Evolutionary conservation across 2,329 filamentous ascomycete genomes (phyloP).

Genomic region (Ciborinia camelliae): DNA sequence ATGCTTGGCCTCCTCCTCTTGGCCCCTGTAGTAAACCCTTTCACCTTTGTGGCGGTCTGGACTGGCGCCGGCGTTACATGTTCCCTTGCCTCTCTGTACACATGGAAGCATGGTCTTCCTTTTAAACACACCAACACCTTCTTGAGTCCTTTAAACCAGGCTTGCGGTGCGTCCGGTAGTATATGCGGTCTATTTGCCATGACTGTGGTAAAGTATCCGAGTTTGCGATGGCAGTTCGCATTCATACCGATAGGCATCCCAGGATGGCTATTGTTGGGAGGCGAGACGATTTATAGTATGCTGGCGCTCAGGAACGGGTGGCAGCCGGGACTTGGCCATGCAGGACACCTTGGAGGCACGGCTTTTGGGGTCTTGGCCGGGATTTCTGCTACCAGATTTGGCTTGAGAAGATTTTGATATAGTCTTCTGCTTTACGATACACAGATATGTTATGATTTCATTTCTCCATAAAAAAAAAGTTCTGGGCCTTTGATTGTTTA

Average conservation of each 20-base stretch:
- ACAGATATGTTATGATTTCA: neutral
- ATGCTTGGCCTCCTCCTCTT: neutral
- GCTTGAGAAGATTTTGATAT: neutral
- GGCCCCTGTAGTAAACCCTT: neutral
- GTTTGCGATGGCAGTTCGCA: neutral
- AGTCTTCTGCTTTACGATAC: neutral
- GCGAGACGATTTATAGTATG: neutral
- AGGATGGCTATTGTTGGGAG: neutral
- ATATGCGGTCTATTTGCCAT: neutral
- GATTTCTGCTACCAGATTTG: neutral
- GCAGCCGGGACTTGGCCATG: neutral
- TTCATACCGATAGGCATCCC: slow-evolving; percentile 5
- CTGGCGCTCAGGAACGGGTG: slow-evolving; percentile 9
- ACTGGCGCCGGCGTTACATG: slow-evolving; percentile 5
- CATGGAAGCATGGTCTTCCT: slow-evolving; percentile 7
- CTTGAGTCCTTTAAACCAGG: neutral
- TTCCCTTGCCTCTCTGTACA: neutral
- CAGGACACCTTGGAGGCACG: slow-evolving; percentile 16
- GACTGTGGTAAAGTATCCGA: neutral
- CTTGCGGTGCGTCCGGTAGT: slow-evolving; percentile 15
- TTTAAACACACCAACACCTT: neutral
- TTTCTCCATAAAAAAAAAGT: neutral
- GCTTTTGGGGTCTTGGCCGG: slow-evolving; percentile 11
- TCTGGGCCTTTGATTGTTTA: neutral
- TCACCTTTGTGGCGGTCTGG: slow-evolving; percentile 9